A percentile compares a stretch with the other conserved stretches of the same genome.
These are phyloP conservation scores for Cyberlindnera xishuangbannaensis DNA, from an alignment of 805 yeast genomes.

Conservation along the genomic window DNA sequence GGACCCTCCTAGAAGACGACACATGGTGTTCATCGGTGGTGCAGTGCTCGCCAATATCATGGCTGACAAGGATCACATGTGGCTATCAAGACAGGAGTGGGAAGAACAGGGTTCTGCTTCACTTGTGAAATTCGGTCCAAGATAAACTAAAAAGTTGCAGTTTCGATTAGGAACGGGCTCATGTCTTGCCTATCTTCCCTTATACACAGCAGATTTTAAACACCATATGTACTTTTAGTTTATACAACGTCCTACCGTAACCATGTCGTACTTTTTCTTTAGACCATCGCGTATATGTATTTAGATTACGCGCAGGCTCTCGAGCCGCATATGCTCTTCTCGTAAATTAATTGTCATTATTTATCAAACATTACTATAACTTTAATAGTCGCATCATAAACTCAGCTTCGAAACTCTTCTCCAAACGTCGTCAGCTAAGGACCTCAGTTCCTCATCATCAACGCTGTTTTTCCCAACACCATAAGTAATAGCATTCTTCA, in stretches of 20 bases:
- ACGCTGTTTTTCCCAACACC: slow-evolving; percentile 48
- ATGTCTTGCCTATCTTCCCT: too few species aligned
- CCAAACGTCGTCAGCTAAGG: slow-evolving; percentile 54
- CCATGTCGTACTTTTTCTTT: too few species aligned
- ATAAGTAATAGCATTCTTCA: slow-evolving; percentile 69
- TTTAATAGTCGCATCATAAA: slow-evolving; percentile 7
- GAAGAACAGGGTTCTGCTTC: slow-evolving; percentile 91
- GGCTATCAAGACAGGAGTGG: slow-evolving; percentile 96
- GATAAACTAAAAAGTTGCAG: slow-evolving; percentile 45
- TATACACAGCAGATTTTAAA: too few species aligned
- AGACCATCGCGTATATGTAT: too few species aligned
- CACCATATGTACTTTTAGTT: too few species aligned
- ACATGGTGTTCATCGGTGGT: slow-evolving; percentile 98
- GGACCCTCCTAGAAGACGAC: slow-evolving; percentile 98
- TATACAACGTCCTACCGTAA: too few species aligned
- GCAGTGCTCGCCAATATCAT: slow-evolving; percentile 96
- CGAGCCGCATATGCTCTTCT: too few species aligned
- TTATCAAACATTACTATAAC: too few species aligned
- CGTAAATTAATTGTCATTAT: too few species aligned
- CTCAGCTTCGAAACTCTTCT: slow-evolving; percentile 28
- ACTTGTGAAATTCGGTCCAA: slow-evolving; percentile 85
- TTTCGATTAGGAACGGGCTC: too few species aligned
- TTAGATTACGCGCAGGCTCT: too few species aligned
- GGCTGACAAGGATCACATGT: slow-evolving; percentile 98
- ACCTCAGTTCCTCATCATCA: slow-evolving; percentile 39